Base-by-base conservation (phyloP, 1,284 basidiomycete species). In the Laetiporus sulphureus region DNA sequence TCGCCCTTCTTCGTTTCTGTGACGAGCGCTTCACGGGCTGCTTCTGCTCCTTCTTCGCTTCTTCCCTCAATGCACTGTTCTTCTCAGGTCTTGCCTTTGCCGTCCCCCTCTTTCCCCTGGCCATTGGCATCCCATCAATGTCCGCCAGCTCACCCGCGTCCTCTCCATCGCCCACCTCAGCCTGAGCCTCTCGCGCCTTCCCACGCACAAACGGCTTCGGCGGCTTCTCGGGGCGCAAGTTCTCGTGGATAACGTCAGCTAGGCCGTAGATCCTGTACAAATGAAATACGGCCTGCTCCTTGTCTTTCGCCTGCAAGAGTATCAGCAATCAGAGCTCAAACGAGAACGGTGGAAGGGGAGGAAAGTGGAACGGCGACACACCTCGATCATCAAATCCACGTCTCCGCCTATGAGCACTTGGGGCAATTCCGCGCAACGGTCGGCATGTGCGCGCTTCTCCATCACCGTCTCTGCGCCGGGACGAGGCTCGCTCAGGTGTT, bases 221-320 rank as follows among this genome's bases (percentile, higher is more conserved):
- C 67, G 36, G 55, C 42, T 62, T 57, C 56, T 62, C 62, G 24
- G 63, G 58, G 53, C 72, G 53, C 57, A 65, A 49, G 36, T 62
- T 62, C 47, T 60, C 80, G 51, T 81, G 67, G 16, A 72, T 73
- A 21, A 90, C 83, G 10, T 77, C 72, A 38, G 79, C 66, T 5
- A 94, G 61, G 33, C 67, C 67, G 56, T 95, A 94, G 34, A 89
- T 80, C 47, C 91, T 66, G 57, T 89, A 83, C 30, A 95, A 60
- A 50, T 94, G 79, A 41, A 96, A 73, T 5, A 96, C 91, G 5
- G 91, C 91, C 60, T 95, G 92, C 62, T 95, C 92, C 65, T 93
- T 91, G 60, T 90, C 87, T 60, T 92, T 91, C 6, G 86, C 86
- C 70, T 77, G 15, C 33, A 21, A 13, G 5, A 5, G 21, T 2